Percentiles rank a stretch among this genome's conserved stretches.
Conservation (phyloP, 2,329 filamentous ascomycete genomes). For the Alternaria rosae region DNA sequence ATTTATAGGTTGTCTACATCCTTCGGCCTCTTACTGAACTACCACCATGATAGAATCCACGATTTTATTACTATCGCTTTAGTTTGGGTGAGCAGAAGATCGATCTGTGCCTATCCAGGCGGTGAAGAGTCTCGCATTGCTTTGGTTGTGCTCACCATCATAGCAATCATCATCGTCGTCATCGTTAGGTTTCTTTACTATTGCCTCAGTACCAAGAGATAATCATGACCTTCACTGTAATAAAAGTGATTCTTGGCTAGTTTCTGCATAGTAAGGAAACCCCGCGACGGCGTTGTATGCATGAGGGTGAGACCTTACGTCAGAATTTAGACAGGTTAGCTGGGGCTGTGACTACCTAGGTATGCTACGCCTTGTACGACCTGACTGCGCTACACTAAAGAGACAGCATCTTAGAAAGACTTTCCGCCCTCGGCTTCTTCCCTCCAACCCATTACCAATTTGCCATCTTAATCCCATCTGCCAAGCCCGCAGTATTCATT, state of each 20-base stretch:
- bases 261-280: not conserved
- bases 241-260: not conserved
- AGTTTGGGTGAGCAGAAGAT: not conserved
- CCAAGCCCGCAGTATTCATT: not conserved
- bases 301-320: not conserved
- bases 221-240: not conserved
- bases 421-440: not conserved
- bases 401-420: not conserved
- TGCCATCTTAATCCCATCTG: not conserved
- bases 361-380: not conserved
- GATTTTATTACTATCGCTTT: not conserved
- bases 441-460: not conserved
- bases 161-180: not conserved
- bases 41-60: not conserved
- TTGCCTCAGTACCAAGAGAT: not conserved
- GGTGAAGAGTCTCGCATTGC: not conserved
- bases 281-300: not conserved
- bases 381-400: not conserved
- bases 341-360: not conserved
- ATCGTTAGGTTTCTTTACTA: not conserved
- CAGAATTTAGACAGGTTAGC: not conserved
- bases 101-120: not conserved
- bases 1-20: not conserved
- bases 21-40: not conserved
- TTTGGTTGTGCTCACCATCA: not conserved